Base-by-base conservation (phyloP, 768 basidiomycete species). In the Boletus eberwhitei region DNA sequence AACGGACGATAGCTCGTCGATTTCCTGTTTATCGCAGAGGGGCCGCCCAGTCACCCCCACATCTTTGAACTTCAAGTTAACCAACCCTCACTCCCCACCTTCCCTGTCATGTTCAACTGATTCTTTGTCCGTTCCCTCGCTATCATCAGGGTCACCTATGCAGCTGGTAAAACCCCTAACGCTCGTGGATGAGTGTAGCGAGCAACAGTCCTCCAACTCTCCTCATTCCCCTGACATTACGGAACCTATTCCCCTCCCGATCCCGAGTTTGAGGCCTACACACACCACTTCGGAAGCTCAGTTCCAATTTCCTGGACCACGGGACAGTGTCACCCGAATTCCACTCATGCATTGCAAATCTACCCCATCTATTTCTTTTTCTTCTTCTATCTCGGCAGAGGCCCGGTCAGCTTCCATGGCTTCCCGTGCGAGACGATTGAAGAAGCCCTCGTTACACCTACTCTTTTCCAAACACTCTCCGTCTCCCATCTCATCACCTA, bases 381-480 rank as follows among this genome's bases (percentile, higher is more conserved):
- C 67, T 53, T 62, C 72, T 60, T 58, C 73, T 42, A 57, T 63
- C 56, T 65, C 65, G 16, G 64, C 55, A 49, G 48, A 75, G 74
- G 43, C 71, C 73, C 50, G 55, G 74, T 47, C 71, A 73, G 48
- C 77, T 77, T 55, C 69, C 59, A 24, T 70, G 29, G 57, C 59
- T 59, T 68, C 68, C 31, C 60, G 66, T 44, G 64, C 71, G 24
- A 68, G 66, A 50, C 75, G 73, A 53, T 66, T 77, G 54, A 88
- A 86, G 70, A 86, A 84, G 48, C 86, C 89, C 0, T 89, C 88
- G 3, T 70, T 89, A 53, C 82, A 83, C 47, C 71, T 88, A 17
- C 74, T 89, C 19, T 86, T 90, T 67, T 76, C 84, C 32, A 87
- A 86, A 72, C 80, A 78, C 45, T 83, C 86, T 7, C 69, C 74